Evolutionary conservation across 495 filamentous ascomycete species (phyloP).

Genomic region (Cercophora newfieldiana): DNA sequence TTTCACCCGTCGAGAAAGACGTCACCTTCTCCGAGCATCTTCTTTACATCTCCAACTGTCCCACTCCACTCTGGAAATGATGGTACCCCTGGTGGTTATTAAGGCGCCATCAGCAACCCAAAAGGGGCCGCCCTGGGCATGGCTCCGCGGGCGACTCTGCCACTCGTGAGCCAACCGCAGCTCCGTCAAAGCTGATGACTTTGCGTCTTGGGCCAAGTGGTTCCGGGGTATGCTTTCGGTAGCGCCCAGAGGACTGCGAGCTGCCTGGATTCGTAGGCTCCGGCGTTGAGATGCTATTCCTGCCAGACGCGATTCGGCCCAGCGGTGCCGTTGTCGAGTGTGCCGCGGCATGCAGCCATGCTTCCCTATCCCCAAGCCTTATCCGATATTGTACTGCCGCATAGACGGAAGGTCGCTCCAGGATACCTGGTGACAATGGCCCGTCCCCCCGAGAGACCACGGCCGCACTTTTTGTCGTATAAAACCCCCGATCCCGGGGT

Average conservation of each 20-base stretch:
- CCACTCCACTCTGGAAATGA: slow-evolving; percentile 7
- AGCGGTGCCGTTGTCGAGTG: not conserved
- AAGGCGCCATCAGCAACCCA: slow-evolving; percentile 16
- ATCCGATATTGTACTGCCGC: slow-evolving; percentile 24
- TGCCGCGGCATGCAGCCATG: slow-evolving; percentile 11
- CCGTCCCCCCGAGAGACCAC: slow-evolving; percentile 5
- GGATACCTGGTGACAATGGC: slow-evolving; percentile 1
- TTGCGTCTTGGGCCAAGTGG: not conserved
- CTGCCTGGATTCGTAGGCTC: slow-evolving; percentile 5
- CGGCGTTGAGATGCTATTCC: slow-evolving; percentile 1
- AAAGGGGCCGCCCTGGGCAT: slow-evolving; percentile 7
- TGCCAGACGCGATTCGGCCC: slow-evolving; percentile 16
- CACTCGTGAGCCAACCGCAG: slow-evolving; percentile 23
- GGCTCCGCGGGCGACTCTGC: slow-evolving; percentile 1
- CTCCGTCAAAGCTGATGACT: slow-evolving; percentile 26
- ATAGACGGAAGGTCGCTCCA: slow-evolving; percentile 24
- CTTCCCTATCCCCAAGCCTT: slow-evolving; percentile 2
- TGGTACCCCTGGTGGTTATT: slow-evolving; percentile 15
- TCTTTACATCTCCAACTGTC: slow-evolving; percentile 16
- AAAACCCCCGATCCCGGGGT: slow-evolving; percentile 17
- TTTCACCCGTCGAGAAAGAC: slow-evolving; percentile 14
- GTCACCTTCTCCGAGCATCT: slow-evolving; percentile 15
- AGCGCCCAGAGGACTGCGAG: not conserved
- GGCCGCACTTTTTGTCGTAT: slow-evolving; percentile 7
- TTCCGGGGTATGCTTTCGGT: not conserved